These are phyloP conservation scores for Chytriomyces confervae DNA, from an alignment of 192 early-diverging fungal species.

Conservation along the genomic window DNA sequence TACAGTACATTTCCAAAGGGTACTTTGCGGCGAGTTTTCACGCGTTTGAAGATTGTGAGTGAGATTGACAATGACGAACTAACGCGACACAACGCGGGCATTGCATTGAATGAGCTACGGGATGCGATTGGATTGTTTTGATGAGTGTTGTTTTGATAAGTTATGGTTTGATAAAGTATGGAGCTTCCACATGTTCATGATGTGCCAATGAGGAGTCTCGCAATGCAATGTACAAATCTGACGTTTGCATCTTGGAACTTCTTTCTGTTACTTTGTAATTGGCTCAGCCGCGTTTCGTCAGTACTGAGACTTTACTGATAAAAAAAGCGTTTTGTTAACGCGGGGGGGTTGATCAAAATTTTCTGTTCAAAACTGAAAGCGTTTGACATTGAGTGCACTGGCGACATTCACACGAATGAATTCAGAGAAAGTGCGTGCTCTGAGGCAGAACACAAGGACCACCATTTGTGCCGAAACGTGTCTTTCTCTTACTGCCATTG, in stretches of 20 bases:
- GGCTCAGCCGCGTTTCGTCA: too few species aligned
- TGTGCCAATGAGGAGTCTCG: too few species aligned
- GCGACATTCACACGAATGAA: slow-evolving; percentile 71
- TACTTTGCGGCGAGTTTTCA: slow-evolving; percentile 62
- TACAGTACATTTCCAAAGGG: slow-evolving; percentile 62
- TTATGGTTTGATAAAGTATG: too few species aligned
- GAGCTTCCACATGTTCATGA: too few species aligned
- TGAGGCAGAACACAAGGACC: slow-evolving; percentile 54
- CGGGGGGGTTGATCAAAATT: too few species aligned
- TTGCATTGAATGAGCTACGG: slow-evolving; percentile 74
- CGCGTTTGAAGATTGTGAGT: slow-evolving; percentile 66
- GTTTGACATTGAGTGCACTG: slow-evolving; percentile 57
- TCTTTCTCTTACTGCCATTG: slow-evolving; percentile 33
- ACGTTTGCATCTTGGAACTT: too few species aligned
- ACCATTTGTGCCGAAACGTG: slow-evolving; percentile 32
- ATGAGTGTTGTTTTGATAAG: too few species aligned
- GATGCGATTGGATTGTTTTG: slow-evolving; percentile 52
- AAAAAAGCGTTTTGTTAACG: too few species aligned
- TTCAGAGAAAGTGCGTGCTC: slow-evolving; percentile 68
- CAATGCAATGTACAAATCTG: too few species aligned
- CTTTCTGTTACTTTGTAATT: too few species aligned
- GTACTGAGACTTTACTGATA: too few species aligned
- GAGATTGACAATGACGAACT: slow-evolving; percentile 75
- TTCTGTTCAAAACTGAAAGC: background rate
- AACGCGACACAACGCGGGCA: slow-evolving; percentile 70